Evolutionary conservation across 805 yeast species (phyloP).

Genomic region (Cyberlindnera misumaiensis): DNA sequence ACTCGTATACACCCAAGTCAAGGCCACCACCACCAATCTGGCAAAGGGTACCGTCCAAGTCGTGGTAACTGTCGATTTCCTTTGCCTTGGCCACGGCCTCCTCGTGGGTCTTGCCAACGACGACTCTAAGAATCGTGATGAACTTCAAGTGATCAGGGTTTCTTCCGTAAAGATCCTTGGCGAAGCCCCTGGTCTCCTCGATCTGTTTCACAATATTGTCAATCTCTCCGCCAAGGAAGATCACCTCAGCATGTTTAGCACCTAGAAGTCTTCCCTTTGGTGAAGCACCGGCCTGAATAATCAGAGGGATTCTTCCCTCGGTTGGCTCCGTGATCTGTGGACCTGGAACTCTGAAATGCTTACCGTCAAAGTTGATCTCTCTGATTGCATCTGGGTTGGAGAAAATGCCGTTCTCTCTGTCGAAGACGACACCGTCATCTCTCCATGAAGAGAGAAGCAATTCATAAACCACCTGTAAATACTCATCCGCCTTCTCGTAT

Average conservation of each 20-base stretch:
- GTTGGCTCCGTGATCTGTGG: constrained; percentile 38
- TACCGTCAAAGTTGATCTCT: constrained; percentile 36
- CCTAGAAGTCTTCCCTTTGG: constrained; percentile 35
- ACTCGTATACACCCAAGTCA: constrained; percentile 37
- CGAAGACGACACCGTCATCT: constrained; percentile 31
- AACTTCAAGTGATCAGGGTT: constrained; percentile 35
- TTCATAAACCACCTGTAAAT: constrained; percentile 33
- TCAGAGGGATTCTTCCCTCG: constrained; percentile 37
- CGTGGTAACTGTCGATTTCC: constrained; percentile 28
- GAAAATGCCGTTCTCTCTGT: constrained; percentile 26
- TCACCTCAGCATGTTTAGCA: constrained; percentile 37
- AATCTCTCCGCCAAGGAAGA: constrained; percentile 31
- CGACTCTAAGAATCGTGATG: constrained; percentile 30
- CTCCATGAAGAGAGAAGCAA: constrained; percentile 38
- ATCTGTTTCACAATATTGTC: constrained; percentile 25
- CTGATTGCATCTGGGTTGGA: constrained; percentile 36
- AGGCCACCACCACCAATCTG: constrained; percentile 43
- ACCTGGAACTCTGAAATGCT: constrained; percentile 31
- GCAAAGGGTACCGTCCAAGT: constrained; percentile 35
- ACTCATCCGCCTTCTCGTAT: constrained; percentile 38
- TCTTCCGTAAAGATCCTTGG: constrained; percentile 29
- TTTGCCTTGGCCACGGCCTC: constrained; percentile 33
- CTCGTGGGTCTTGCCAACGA: constrained; percentile 34
- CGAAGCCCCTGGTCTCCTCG: constrained; percentile 29
- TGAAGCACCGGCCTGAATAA: constrained; percentile 41